These are phyloP conservation scores for Talaromyces sp. DNA, from an alignment of 2,329 filamentous ascomycete genomes.

Conservation along the genomic window DNA sequence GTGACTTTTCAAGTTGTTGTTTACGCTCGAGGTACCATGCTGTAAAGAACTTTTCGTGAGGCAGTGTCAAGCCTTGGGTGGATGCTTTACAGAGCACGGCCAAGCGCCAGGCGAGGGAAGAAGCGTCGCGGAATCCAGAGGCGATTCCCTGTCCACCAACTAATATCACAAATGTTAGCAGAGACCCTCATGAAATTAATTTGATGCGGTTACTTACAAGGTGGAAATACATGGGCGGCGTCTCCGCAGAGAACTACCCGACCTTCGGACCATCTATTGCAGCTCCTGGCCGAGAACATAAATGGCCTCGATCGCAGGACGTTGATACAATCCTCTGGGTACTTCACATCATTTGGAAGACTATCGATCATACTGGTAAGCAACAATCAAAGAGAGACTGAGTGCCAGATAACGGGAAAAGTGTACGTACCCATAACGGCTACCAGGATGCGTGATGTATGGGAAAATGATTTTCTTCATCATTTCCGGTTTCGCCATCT, in stretches of 20 bases:
- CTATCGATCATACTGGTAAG: slow-evolving; percentile 5
- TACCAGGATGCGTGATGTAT: slow-evolving; percentile 26
- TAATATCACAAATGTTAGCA: slow-evolving; percentile 5
- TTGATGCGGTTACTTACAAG: slow-evolving; percentile 31
- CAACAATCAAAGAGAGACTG: background rate
- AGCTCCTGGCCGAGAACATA: slow-evolving; percentile 44
- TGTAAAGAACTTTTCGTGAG: slow-evolving; percentile 26
- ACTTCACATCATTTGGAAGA: slow-evolving; percentile 30
- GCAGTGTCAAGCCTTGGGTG: slow-evolving; percentile 3
- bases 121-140: slow-evolving; percentile 41
- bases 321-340: slow-evolving; percentile 47
- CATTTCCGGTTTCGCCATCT: slow-evolving; percentile 31
- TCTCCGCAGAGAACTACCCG: slow-evolving; percentile 48
- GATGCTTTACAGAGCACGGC: slow-evolving; percentile 26
- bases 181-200: background rate
- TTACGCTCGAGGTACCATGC: slow-evolving; percentile 38
- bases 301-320: slow-evolving; percentile 47
- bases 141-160: slow-evolving; percentile 44
- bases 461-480: slow-evolving; percentile 28
- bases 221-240: slow-evolving; percentile 53
- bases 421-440: slow-evolving; percentile 5
- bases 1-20: slow-evolving; percentile 36
- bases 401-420: background rate
- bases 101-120: slow-evolving; percentile 38
- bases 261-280: slow-evolving; percentile 46